A percentile compares a stretch with the other conserved stretches of the same genome.
Conservation (phyloP, 768 basidiomycete species). For the Rhodosporidiobolus odoratus region DNA sequence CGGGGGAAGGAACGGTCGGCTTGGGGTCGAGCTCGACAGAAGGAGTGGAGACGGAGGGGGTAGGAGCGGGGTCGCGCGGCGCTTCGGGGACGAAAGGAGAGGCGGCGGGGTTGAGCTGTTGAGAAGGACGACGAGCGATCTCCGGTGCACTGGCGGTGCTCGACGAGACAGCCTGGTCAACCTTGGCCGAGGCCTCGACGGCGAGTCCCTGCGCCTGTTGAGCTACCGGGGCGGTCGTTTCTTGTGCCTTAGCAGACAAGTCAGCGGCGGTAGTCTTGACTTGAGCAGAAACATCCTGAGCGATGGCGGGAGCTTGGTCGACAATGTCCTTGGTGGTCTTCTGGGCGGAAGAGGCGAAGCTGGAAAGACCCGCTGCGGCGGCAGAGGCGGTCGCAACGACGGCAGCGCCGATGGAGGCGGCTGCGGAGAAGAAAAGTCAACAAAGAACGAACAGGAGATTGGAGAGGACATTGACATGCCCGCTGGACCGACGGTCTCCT, state of each 20-base stretch:
- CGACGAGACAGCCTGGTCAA: neutral
- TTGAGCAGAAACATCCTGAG: neutral
- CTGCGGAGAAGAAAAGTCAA: neutral
- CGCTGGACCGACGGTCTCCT: constrained; percentile 13
- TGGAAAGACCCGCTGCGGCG: constrained; percentile 16
- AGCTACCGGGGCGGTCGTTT: neutral
- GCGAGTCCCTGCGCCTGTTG: neutral
- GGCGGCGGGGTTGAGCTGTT: neutral
- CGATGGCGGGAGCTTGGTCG: constrained; percentile 1
- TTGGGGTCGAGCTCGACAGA: neutral
- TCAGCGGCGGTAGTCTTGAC: neutral
- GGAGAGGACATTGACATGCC: constrained; percentile 1
- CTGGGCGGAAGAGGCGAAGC: neutral
- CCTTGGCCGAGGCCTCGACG: neutral
- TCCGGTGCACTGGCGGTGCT: neutral
- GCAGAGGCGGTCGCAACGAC: constrained; percentile 8
- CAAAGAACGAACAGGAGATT: neutral
- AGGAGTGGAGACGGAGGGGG: neutral
- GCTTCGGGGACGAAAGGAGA: neutral
- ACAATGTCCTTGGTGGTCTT: neutral
- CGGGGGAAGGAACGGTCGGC: constrained; percentile 15
- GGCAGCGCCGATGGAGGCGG: constrained; percentile 10
- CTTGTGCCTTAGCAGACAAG: neutral
- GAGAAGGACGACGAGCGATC: neutral
- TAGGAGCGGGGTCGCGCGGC: constrained; percentile 18